Evolutionary conservation across 352 stramenopile genomes (phyloP).

Genomic region (Phytophthora agathidicida): DNA sequence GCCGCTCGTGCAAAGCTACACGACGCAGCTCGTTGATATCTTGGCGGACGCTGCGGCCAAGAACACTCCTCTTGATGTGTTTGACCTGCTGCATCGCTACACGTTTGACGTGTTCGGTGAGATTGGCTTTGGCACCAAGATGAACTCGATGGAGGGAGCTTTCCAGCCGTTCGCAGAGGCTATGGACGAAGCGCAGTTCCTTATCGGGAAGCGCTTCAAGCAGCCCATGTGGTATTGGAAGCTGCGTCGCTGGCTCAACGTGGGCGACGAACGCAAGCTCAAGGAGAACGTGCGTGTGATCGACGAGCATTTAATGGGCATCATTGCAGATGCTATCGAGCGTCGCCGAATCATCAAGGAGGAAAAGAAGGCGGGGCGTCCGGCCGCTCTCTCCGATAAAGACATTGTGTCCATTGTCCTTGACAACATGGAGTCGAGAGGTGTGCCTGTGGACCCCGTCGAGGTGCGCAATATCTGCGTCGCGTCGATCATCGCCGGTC

Average conservation of each 20-base stretch:
- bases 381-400: slow-evolving; percentile 21
- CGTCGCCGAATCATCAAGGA: slow-evolving; percentile 20
- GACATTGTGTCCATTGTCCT: slow-evolving; percentile 42
- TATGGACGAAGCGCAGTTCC: slow-evolving; percentile 36
- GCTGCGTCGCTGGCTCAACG: slow-evolving; percentile 45
- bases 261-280: slow-evolving; percentile 43
- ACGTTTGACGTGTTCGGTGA: slow-evolving; percentile 55
- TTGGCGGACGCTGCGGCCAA: slow-evolving; percentile 12
- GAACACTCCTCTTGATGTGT: slow-evolving; percentile 23
- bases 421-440: slow-evolving; percentile 28
- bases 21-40: slow-evolving; percentile 33
- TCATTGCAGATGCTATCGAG: slow-evolving; percentile 49
- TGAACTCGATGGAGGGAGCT: slow-evolving; percentile 35
- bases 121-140: slow-evolving; percentile 46
- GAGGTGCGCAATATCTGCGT: slow-evolving; percentile 68
- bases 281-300: slow-evolving; percentile 40
- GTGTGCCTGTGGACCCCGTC: slow-evolving; percentile 28
- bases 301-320: slow-evolving; percentile 40
- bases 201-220: slow-evolving; percentile 37
- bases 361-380: slow-evolving; percentile 8
- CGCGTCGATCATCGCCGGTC: slow-evolving; percentile 72
- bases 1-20: slow-evolving; percentile 42
- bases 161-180: slow-evolving; percentile 45
- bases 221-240: slow-evolving; percentile 50
- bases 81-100: slow-evolving; percentile 49